Evolutionary conservation across 83 land plant species (phyloP), one percentile per base, ranked within the genome.

Genomic region (Larix sibirica): DNA sequence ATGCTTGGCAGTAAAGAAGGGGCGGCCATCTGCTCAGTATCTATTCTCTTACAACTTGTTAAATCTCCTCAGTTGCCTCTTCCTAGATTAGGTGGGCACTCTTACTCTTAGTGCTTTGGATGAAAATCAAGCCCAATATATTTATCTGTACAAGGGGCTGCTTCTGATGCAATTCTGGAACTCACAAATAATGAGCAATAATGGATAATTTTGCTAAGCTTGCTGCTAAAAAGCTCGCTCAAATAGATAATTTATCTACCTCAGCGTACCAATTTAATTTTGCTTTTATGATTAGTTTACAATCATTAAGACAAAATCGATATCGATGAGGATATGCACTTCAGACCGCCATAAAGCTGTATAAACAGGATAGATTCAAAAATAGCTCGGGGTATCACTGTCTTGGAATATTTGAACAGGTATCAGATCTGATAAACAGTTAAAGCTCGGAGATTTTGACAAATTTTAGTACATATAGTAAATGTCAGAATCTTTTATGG

Each of bases 11-110:
- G n/a, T 21, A 42, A 4, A 44, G 26, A 2, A 36, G 76, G n/a
- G n/a, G 54, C 54, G 0, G 56, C n/a, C 77, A 73, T 73, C 76
- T 73, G 24, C 42, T 68, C 42, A 68, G 73, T 33, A 36, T 68
- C 9, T 17, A 38, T 68, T 68, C 6, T 20, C 42, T 68, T 33
- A 68, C n/a, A 68, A 33, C 73, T 68, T 31, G 40, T 68, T 68
- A 7, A 14, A 31, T 1, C 40, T 68, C 36, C 31, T 16, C 14
- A 67, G 17, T 14, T 18, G 17, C 40, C 16, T 18, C 31, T 3
- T 38, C 36, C 38, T 33, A 68, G 17, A 4, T 38, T 17, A 16
- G 14, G n/a, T 16, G 4, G 71, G 18, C 42, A 16, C 18, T 33
- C 38, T 68, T 68, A 68, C 18, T 4, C n/a, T 33, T 31, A 31